phyloP scores from a whole-genome alignment of 129 eudicot genomes.

The Heracleum sosnowskyi region DNA sequence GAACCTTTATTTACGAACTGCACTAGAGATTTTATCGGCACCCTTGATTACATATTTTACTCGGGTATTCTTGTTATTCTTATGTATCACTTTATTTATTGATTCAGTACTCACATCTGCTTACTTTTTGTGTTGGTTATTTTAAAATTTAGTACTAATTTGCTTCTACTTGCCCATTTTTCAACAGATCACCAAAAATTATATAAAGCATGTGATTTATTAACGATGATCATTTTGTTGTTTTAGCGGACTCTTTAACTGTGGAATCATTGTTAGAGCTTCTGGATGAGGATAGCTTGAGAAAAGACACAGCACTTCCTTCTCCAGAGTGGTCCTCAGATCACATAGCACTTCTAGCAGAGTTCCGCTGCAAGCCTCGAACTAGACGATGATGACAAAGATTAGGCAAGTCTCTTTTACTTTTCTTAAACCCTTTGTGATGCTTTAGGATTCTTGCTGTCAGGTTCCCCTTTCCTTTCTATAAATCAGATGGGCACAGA shows the following conservation, averaged over 20 bases:
- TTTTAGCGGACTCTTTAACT: constrained; percentile 54
- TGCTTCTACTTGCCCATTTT: background rate
- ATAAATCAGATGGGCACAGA: background rate
- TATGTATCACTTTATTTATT: background rate
- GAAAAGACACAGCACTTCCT: constrained; percentile 68
- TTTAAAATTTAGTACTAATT: background rate
- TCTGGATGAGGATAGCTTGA: constrained; percentile 59
- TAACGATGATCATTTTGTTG: background rate
- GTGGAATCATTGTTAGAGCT: constrained; percentile 65
- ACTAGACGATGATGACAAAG: constrained; percentile 35
- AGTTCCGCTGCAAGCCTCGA: constrained; percentile 56
- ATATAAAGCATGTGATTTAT: background rate
- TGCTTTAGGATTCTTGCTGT: background rate
- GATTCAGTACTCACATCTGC: background rate
- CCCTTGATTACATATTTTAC: constrained; percentile 93
- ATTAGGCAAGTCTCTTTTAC: constrained; percentile 16
- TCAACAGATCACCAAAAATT: background rate
- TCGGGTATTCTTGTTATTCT: constrained; percentile 42
- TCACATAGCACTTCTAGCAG: constrained; percentile 59
- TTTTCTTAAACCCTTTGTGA: background rate
- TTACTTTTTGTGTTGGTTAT: background rate
- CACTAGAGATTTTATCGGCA: constrained; percentile 87
- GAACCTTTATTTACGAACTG: constrained; percentile 90
- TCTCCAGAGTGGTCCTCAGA: constrained; percentile 78
- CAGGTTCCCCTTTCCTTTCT: background rate